A percentile compares a stretch with the other conserved stretches of the same genome.
These are phyloP conservation scores for Exophiala bonariae DNA, from an alignment of 2,329 filamentous ascomycete species.

Conservation along the genomic window DNA sequence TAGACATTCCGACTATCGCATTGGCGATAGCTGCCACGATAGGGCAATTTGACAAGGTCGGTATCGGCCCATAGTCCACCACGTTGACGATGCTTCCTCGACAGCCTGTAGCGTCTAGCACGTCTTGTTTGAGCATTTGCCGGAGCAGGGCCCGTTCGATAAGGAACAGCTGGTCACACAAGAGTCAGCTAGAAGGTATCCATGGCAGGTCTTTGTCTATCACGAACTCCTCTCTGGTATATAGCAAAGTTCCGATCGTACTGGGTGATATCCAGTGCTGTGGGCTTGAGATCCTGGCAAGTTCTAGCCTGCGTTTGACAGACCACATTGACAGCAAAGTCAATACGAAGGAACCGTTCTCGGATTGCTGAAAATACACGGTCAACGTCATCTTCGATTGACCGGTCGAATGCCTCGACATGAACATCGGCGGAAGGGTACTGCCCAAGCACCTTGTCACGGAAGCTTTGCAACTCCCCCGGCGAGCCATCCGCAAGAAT, in stretches of 20 bases:
- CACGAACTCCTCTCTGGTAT: not conserved
- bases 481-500: not conserved
- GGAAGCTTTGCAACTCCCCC: not conserved
- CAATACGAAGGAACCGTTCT: not conserved
- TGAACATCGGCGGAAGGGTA: not conserved
- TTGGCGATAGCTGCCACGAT: not conserved
- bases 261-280: not conserved
- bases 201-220: not conserved
- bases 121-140: not conserved
- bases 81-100: not conserved
- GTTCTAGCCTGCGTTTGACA: not conserved
- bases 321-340: not conserved
- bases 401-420: not conserved
- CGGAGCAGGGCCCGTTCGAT: not conserved
- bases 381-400: not conserved
- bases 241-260: not conserved
- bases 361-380: not conserved
- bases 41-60: not conserved
- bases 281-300: not conserved
- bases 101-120: not conserved
- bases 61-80: not conserved
- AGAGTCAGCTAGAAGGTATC: not conserved
- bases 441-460: not conserved
- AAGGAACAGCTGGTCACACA: not conserved
- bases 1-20: not conserved